Conservation (phyloP, 2,329 filamentous ascomycete species). For the Phialophora macrospora region DNA sequence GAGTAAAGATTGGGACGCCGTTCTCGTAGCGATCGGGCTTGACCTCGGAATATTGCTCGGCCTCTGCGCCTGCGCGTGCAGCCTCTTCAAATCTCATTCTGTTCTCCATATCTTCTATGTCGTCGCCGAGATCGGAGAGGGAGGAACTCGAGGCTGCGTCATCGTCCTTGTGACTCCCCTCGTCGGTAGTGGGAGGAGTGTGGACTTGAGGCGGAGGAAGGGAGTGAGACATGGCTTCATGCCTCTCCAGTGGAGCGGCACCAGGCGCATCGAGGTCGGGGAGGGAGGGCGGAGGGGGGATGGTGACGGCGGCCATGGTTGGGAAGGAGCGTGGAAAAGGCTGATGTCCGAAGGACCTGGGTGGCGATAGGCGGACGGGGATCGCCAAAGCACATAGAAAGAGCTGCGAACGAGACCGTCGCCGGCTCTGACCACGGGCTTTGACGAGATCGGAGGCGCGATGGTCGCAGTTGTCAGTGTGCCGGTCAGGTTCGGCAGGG, state of each 20-base stretch:
- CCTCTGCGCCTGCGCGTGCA: slow-evolving; percentile 45
- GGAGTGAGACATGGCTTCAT: slow-evolving; percentile 21
- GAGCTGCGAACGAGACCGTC: slow-evolving; percentile 30
- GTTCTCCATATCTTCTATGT: slow-evolving; percentile 39
- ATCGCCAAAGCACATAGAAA: slow-evolving; percentile 28
- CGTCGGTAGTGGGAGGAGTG: slow-evolving; percentile 40
- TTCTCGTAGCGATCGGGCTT: slow-evolving; percentile 87
- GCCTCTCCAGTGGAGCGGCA: slow-evolving; percentile 28
- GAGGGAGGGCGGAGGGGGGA: slow-evolving; percentile 38
- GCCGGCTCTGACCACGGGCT: slow-evolving; percentile 31
- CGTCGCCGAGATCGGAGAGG: slow-evolving; percentile 39
- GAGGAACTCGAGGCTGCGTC: slow-evolving; percentile 47
- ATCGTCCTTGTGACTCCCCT: slow-evolving; percentile 47
- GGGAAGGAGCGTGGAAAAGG: slow-evolving; percentile 22
- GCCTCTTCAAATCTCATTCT: slow-evolving; percentile 40
- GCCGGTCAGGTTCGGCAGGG: slow-evolving; percentile 6
- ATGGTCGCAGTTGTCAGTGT: slow-evolving; percentile 3
- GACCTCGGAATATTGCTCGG: slow-evolving; percentile 75
- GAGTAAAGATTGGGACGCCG: slow-evolving; percentile 87
- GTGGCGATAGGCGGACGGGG: slow-evolving; percentile 23
- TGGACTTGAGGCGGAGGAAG: slow-evolving; percentile 34
- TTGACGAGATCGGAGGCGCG: slow-evolving; percentile 10
- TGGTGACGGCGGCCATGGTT: slow-evolving; percentile 37
- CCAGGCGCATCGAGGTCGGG: slow-evolving; percentile 25
- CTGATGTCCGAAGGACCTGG: slow-evolving; percentile 14